These are phyloP conservation scores for Lactarius sanguifluus DNA, from an alignment of 768 basidiomycete species.

Conservation along the genomic window DNA sequence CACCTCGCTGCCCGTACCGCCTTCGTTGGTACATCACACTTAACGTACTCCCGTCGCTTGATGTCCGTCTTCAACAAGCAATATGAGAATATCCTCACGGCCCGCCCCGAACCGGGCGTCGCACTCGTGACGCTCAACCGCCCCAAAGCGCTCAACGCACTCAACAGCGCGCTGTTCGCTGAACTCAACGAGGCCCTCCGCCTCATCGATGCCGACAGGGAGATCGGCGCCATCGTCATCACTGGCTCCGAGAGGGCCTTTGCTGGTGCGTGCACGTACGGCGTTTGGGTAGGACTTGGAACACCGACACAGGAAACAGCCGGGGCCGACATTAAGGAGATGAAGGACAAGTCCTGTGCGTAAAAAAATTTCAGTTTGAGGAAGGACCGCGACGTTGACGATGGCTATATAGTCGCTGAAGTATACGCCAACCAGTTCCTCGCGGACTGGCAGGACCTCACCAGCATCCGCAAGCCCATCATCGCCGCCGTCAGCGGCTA, in stretches of 20 bases:
- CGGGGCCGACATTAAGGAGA: conserved; percentile 98
- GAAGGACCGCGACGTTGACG: not conserved
- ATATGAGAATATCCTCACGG: conserved; percentile 68
- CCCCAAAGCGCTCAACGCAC: conserved; percentile 87
- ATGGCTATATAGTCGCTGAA: conserved; percentile 60
- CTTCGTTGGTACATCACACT: not conserved
- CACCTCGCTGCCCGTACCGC: not conserved
- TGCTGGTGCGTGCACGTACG: conserved; percentile 59
- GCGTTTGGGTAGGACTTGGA: not conserved
- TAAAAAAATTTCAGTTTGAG: conserved; percentile 5
- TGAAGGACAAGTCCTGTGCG: conserved; percentile 94
- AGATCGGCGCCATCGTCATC: conserved; percentile 81
- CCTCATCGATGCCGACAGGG: conserved; percentile 62
- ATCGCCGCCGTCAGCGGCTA: conserved; percentile 96
- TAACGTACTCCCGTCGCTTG: conserved; percentile 35
- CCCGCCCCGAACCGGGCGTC: conserved; percentile 65
- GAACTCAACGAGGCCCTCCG: conserved; percentile 72
- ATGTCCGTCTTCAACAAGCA: conserved; percentile 48
- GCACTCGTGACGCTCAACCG: conserved; percentile 86
- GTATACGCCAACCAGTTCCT: conserved; percentile 87
- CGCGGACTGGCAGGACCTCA: conserved; percentile 76
- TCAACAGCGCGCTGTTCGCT: conserved; percentile 74
- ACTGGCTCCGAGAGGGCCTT: conserved; percentile 94
- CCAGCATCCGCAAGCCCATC: conserved; percentile 82
- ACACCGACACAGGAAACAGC: conserved; percentile 45